Evolutionary conservation across 208 protist genomes (phyloP).

Genomic region (Crithidia fasciculata): DNA sequence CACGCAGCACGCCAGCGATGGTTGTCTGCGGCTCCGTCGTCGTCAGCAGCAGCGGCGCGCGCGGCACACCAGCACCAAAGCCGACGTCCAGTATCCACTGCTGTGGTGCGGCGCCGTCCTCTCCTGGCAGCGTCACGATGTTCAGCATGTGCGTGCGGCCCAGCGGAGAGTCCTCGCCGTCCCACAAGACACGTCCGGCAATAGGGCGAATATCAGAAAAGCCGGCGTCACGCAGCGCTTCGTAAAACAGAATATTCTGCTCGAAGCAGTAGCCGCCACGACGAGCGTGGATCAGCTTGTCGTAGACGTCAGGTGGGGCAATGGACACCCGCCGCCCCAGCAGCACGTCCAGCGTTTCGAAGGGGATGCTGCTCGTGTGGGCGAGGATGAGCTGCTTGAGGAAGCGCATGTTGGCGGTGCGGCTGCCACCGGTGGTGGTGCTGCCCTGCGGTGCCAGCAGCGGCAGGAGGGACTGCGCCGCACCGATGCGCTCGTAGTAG

Average conservation of each 20-base stretch:
- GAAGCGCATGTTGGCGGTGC: neutral
- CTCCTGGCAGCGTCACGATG: neutral
- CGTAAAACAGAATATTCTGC: constrained; percentile 27
- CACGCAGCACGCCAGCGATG: constrained; percentile 20
- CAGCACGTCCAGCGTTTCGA: constrained; percentile 22
- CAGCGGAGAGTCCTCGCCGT: neutral
- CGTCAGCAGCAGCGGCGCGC: constrained; percentile 12
- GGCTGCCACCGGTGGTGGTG: neutral
- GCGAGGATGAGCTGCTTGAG: constrained; percentile 17
- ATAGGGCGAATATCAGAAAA: constrained; percentile 9
- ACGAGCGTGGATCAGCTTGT: constrained; percentile 28
- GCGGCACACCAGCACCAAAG: constrained; percentile 24
- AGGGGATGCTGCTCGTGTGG: constrained; percentile 18
- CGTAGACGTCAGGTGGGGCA: constrained; percentile 9
- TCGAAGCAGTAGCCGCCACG: constrained; percentile 42
- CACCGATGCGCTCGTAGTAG: constrained; percentile 33
- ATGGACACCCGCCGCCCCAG: constrained; percentile 29
- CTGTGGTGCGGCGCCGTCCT: neutral
- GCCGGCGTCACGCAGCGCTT: constrained; percentile 18
- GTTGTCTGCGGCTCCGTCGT: constrained; percentile 7
- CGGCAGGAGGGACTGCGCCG: constrained; percentile 7
- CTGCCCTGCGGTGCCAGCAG: constrained; percentile 2
- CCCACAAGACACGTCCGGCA: constrained; percentile 8
- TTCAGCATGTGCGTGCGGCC: constrained; percentile 22
- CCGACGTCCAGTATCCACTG: constrained; percentile 34